Evolutionary conservation across 2,329 filamentous ascomycete species (phyloP), one percentile per base, ranked within the genome.

Genomic region (Helminthosporium solani): DNA sequence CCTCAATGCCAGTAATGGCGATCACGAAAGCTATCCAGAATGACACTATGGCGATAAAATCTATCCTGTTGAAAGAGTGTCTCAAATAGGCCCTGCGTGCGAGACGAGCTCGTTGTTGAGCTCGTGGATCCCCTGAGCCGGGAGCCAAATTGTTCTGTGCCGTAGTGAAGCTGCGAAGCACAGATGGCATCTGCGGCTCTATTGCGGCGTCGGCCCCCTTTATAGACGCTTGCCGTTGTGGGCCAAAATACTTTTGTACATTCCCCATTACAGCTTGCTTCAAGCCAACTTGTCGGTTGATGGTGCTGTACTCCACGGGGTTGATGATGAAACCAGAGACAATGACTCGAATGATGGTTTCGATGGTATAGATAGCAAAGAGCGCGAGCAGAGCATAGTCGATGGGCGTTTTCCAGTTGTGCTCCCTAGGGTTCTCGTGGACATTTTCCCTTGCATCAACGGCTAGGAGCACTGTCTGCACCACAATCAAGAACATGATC

Each of bases 261-360:
- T 91, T 91, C 50, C 88, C 85, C 33, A 83, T 75, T 16, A 96
- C 75, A 9, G 86, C 88, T 53, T 85, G 84, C 42, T 82, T 83
- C 7, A 96, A 72, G 9, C 90, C 88, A 25, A 85, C 78, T 54
- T 86, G 82, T 42, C 88, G 82, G 68, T 95, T 88, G 51, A 95
- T 87, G 4, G 90, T 95, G 70, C 89, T 96, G 70, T 96, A 96
- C 65, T 96, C 91, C 7, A 83, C 76, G 1, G 94, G 88, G 64
- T 99, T 99, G 55, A 95, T 76, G 25, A 99, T 78, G 58, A 99
- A 87, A 0, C 94, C 95, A 0, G 94, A 99, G 0, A 99, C 95
- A 49, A 99, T 86, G 33, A 91, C 85, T 44, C 91, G 87, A 50
- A 88, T 84, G 44, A 86, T 75, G 28, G 95, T 79, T 70, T 99